Evolutionary conservation across 1,139 yeast species (phyloP).

Genomic region (Geotrichum australiense): DNA sequence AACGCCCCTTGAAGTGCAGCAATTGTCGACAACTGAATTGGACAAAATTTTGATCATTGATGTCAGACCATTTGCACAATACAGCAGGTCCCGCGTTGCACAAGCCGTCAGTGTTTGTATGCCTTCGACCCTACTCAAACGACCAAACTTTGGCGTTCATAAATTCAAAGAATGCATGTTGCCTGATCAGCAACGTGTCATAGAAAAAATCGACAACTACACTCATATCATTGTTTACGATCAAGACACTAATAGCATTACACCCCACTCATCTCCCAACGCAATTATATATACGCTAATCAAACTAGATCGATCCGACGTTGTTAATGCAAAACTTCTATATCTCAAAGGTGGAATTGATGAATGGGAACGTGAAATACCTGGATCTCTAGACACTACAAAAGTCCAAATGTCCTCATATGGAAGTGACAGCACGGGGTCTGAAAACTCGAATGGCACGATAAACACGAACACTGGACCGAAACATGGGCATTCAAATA

Average conservation of each 20-base stretch:
- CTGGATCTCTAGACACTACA: slow-evolving; percentile 25
- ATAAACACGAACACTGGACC: background rate
- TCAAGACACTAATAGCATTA: slow-evolving; percentile 33
- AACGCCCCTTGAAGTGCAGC: too few relatives aligned
- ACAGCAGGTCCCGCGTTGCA: slow-evolving; percentile 44
- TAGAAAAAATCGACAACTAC: slow-evolving; percentile 26
- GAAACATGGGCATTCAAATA: slow-evolving; percentile 17
- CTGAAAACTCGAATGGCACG: background rate
- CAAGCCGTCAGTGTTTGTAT: slow-evolving; percentile 62
- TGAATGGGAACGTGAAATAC: slow-evolving; percentile 29
- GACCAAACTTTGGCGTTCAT: slow-evolving; percentile 53
- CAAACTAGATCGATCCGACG: slow-evolving; percentile 41
- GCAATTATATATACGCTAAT: slow-evolving; percentile 36
- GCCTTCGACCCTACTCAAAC: slow-evolving; percentile 69
- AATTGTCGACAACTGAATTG: too few relatives aligned
- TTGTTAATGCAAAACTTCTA: slow-evolving; percentile 23
- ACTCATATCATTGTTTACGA: slow-evolving; percentile 49
- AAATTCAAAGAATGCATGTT: slow-evolving; percentile 53
- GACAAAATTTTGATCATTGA: slow-evolving; percentile 50
- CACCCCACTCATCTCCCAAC: slow-evolving; percentile 30
- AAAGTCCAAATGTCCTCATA: background rate
- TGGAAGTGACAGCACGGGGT: background rate
- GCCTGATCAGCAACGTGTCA: slow-evolving; percentile 32
- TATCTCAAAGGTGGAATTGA: slow-evolving; percentile 34
- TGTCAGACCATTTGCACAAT: slow-evolving; percentile 65